phyloP scores from a whole-genome alignment of 306 rosid genomes.

The Rosa rugosa region DNA sequence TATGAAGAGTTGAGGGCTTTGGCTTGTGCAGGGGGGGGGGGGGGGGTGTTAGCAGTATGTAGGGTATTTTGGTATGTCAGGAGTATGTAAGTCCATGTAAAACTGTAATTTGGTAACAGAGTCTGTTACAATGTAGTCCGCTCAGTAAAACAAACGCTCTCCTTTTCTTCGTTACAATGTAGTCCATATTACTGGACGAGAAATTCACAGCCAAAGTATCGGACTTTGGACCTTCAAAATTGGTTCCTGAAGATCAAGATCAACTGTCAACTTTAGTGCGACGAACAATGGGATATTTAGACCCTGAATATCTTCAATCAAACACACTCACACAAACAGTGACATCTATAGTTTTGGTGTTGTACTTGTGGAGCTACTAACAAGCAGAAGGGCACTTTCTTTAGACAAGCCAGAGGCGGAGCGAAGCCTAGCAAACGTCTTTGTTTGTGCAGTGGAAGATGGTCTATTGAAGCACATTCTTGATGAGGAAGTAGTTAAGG shows the following conservation, averaged over 20 bases:
- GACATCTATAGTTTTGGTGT: conserved; percentile 29
- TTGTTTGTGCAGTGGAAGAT: background rate
- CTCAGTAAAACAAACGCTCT: too few relatives aligned
- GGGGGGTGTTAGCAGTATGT: too few relatives aligned
- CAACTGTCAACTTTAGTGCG: conserved; percentile 24
- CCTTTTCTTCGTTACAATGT: too few relatives aligned
- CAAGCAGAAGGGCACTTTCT: background rate
- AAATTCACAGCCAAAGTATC: background rate
- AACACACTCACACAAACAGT: too few relatives aligned
- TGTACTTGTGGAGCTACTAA: conserved; percentile 28
- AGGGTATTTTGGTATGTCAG: too few relatives aligned
- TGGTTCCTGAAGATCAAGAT: conserved; percentile 2
- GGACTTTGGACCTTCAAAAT: conserved; percentile 23
- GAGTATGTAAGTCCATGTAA: too few relatives aligned
- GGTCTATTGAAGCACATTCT: background rate
- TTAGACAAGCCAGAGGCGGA: background rate
- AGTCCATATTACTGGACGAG: background rate
- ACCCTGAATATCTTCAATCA: conserved; percentile 5
- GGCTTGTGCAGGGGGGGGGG: too few relatives aligned
- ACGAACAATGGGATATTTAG: conserved; percentile 25
- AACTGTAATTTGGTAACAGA: too few relatives aligned
- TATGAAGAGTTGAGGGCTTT: too few relatives aligned
- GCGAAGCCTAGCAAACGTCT: background rate
- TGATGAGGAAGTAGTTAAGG: background rate
- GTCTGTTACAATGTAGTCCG: too few relatives aligned